These are phyloP conservation scores for Hymenoscyphus albidus DNA, from an alignment of 2,329 filamentous ascomycete species.

Conservation along the genomic window DNA sequence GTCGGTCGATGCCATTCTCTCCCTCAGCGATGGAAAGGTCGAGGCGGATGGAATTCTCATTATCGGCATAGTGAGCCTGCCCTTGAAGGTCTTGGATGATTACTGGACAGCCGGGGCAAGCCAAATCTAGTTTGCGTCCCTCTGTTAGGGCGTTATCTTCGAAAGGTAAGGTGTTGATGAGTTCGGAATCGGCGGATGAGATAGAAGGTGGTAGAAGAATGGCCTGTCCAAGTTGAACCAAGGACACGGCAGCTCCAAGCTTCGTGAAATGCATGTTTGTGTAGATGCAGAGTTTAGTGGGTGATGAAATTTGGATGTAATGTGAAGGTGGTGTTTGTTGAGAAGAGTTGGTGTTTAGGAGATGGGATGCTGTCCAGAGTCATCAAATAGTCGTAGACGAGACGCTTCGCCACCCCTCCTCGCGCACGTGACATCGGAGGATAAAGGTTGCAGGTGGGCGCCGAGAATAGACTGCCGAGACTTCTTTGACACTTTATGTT, in stretches of 20 bases:
- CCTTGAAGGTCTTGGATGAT: slow-evolving; percentile 32
- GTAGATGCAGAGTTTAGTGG: not conserved
- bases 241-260: slow-evolving; percentile 20
- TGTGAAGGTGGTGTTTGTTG: slow-evolving; percentile 1
- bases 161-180: slow-evolving; percentile 41
- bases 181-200: slow-evolving; percentile 41
- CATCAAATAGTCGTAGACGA: not conserved
- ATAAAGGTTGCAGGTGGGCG: not conserved
- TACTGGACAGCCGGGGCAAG: slow-evolving; percentile 53
- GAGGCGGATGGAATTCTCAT: slow-evolving; percentile 43
- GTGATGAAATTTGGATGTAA: not conserved
- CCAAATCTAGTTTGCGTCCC: slow-evolving; percentile 44
- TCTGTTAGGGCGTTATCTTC: slow-evolving; percentile 37
- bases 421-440: not conserved
- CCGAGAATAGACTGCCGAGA: not conserved
- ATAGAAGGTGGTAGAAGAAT: slow-evolving; percentile 53
- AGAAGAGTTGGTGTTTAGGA: not conserved
- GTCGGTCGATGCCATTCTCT: slow-evolving; percentile 31
- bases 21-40: slow-evolving; percentile 51
- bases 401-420: not conserved
- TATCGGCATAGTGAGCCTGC: slow-evolving; percentile 24
- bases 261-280: slow-evolving; percentile 27
- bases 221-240: slow-evolving; percentile 36
- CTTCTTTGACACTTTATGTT: not conserved
- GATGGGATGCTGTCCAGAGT: not conserved